These are phyloP conservation scores for Calamus simplicifolius DNA, from an alignment of 176 grass and related monocot genomes.

Conservation along the genomic window DNA sequence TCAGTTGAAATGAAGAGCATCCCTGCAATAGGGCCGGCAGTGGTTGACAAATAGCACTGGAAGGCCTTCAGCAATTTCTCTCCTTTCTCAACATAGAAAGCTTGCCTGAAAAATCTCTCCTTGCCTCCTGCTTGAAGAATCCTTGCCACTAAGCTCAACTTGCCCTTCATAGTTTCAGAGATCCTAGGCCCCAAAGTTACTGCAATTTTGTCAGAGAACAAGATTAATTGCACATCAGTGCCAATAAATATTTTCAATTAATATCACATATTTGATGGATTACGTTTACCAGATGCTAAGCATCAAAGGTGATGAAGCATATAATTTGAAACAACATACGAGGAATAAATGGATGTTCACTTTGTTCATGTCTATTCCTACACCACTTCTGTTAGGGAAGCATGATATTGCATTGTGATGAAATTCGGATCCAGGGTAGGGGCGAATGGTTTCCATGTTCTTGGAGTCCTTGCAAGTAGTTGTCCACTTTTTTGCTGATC, in stretches of 20 bases:
- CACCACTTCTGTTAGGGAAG: too few relatives aligned
- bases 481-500: conserved; percentile 36
- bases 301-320: background rate
- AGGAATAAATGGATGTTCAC: background rate
- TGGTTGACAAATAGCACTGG: conserved; percentile 81
- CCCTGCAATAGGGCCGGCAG: conserved; percentile 68
- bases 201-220: too few relatives aligned
- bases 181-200: background rate
- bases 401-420: too few relatives aligned
- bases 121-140: conserved; percentile 61
- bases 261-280: too few relatives aligned
- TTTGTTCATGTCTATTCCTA: background rate
- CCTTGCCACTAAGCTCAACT: conserved; percentile 47
- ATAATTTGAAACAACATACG: background rate
- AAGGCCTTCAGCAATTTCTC: conserved; percentile 71
- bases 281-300: too few relatives aligned
- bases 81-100: conserved; percentile 45
- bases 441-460: conserved; percentile 36
- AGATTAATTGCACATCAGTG: too few relatives aligned
- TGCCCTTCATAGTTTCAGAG: conserved; percentile 61
- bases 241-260: too few relatives aligned
- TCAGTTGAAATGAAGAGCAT: conserved; percentile 66
- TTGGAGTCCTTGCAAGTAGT: conserved; percentile 43
- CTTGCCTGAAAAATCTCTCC: conserved; percentile 50
- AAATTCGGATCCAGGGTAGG: too few relatives aligned